phyloP scores from a whole-genome alignment of 2,329 filamentous ascomycete species.

The Colletotrichum sojae region DNA sequence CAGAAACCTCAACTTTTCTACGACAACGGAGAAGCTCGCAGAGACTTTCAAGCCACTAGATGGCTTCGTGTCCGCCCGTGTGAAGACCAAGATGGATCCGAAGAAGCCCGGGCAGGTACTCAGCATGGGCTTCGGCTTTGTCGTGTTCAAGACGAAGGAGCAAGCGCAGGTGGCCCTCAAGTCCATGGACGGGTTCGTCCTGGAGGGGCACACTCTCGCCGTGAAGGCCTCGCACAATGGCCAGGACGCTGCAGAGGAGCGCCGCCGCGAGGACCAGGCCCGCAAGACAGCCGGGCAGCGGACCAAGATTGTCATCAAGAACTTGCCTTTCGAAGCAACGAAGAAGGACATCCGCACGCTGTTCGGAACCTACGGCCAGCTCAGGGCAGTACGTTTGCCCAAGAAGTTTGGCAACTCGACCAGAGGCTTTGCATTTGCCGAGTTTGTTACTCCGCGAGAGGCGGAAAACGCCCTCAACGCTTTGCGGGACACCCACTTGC shows the following conservation, averaged over 20 bases:
- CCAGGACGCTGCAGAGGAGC: constrained; percentile 88
- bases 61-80: constrained; percentile 89
- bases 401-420: constrained; percentile 93
- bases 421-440: constrained; percentile 96
- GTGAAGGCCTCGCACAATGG: constrained; percentile 91
- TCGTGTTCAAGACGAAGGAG: constrained; percentile 85
- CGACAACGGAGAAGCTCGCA: constrained; percentile 81
- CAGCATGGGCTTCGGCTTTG: constrained; percentile 98
- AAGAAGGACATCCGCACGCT: constrained; percentile 93
- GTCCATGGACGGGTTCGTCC: constrained; percentile 88
- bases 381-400: constrained; percentile 92
- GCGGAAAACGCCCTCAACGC: constrained; percentile 92
- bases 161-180: constrained; percentile 85
- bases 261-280: constrained; percentile 83
- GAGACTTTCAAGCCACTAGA: constrained; percentile 85
- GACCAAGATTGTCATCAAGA: constrained; percentile 98
- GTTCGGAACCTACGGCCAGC: constrained; percentile 90
- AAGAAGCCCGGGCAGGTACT: constrained; percentile 89
- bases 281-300: constrained; percentile 83
- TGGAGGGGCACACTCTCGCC: constrained; percentile 89
- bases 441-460: constrained; percentile 93
- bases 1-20: constrained; percentile 93
- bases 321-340: constrained; percentile 93
- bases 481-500: constrained; percentile 90
- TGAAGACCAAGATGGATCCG: constrained; percentile 95